Base-by-base conservation (phyloP, 768 basidiomycete species). In the Mycena venus region DNA sequence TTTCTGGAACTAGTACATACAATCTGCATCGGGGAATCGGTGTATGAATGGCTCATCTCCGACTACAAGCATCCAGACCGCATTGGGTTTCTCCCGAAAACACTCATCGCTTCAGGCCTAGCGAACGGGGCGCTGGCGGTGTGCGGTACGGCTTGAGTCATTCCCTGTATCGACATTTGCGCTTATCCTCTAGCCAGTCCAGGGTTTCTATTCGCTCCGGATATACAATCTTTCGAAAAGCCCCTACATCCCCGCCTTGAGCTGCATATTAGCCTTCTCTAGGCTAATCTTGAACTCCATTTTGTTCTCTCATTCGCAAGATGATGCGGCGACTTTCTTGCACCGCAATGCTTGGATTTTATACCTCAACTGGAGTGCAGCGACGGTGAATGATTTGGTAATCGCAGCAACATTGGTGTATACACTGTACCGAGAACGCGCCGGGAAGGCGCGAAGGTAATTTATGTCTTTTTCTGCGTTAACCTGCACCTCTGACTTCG, bases 201-300 rank as follows among this genome's bases (percentile, higher is more conserved):
- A 74, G 60, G 23, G 51, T 15, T 74, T 74, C 55, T 74, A 69
- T 44, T 25, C 67, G 4, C 47, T 60, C 23, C 61, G 73, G 17
- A 74, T 74, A 14, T 70, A 69, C 61, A 19, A 31, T 6, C 36
- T 70, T 19, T 69, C 36, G 4, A 15, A n/a, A 19, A 34, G 42
- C 4, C 19, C 32, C 4, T 60, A 38, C 27, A 51, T 59, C 23
- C 49, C 64, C n/a, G 7, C 12, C 31, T 32, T 40, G n/a, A 63
- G 19, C 49, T 60, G 38, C 21, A 11, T 51, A 8, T 38, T 66
- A 27, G 2, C 60, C 6, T n/a, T 62, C 32, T 34, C 23, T 3
- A 11, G 65, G 19, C 12, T 51, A 25, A 17, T 23, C 21, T 36
- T 72, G 5, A 21, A 19, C 47, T 2, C 53, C 47, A 6, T 44